Base-by-base conservation (phyloP, 441 rosid species). In the Erodium texanum region DNA sequence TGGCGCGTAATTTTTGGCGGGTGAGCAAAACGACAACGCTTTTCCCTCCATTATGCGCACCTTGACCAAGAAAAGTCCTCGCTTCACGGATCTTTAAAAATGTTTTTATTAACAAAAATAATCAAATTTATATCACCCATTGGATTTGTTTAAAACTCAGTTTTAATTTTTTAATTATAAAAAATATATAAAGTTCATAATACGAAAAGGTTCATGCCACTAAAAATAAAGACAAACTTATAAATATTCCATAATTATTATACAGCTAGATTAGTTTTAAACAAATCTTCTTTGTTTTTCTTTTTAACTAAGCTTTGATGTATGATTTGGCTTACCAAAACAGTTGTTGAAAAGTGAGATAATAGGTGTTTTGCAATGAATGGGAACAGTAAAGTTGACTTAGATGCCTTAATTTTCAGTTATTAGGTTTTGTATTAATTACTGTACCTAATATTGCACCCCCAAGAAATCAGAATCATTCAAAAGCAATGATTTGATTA, bases 1-100 rank as follows among this genome's bases (percentile, higher is more conserved):
- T 73, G 81, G 81, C 75, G 79, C 75, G 82, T 58, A 73, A 73
- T 7, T 54, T 54, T 74, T 80, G 81, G 83, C 82, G 80, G 75
- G 78, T 71, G 45, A 67, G 20, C 82, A 61, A 80, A 80, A 32
- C 81, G 78, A 73, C 79, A 70, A 68, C 29, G 22, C 19, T 0
- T 20, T 50, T 16, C 20, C 58, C 19, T 16, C 19, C 58, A 38
- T 38, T 38, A 38, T 38, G 45, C 14, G 45, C n/a, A n/a, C 45
- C 45, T 38, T 38, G 45, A 38, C 45, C 45, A 32, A 32, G 36
- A 32, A 32, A 32, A 32, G 36, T 32, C 36, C 36, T 7, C 36
- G 6, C 36, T 32, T 32, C 36, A 32, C 36, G 36, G 36, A 32
- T 32, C 36, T 32, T n/a, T n/a, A 1, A 32, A 32, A 1, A 32